Base-by-base conservation (phyloP, 768 basidiomycete genomes). In the Agrocybe chaxingu region DNA sequence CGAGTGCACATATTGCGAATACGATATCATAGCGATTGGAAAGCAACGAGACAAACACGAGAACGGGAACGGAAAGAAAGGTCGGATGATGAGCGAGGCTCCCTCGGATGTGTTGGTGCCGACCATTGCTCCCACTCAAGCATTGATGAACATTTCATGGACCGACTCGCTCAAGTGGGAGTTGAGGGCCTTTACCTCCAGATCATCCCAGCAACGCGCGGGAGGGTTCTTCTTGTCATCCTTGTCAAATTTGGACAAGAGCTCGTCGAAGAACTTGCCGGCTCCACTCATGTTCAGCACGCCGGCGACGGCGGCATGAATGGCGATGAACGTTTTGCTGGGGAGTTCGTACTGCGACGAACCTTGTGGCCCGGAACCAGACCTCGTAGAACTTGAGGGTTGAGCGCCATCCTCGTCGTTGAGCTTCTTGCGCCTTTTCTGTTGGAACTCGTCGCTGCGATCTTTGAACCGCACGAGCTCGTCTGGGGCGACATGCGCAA, bases 221-320 rank as follows among this genome's bases (percentile, higher is more conserved):
- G 42, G 1, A 32, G 32, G 29, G 38, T 33, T 36, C 1, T 50
- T 29, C 10, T 50, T 35, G 9, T 46, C 42, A 34, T 55, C 50
- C 33, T 34, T 41, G 32, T 47, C 24, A 24, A 24, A 53, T 38
- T 40, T 44, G 33, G 41, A 12, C 42, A 56, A 48, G 31, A 56
- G 51, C 36, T 51, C 49, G 35, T 60, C 54, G 19, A 60, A 52
- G 38, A 60, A 58, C 38, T 45, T 47, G 9, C 56, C 59, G 24
- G 52, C 55, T 24, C 48, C 57, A 41, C 55, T 52, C 53, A 41
- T 49, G 31, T 57, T n/a, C 48, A 59, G 36, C 38, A 57, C 48
- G 39, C 11, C 52, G 18, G 59, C 53, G n/a, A 56, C 49, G 18
- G 52, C 59, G 32, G 59, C 53, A 38, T 57, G 56, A 31, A 57